Evolutionary conservation across 1,139 yeast species (phyloP), one percentile per base, ranked within the genome.

Genomic region (Yamadazyma oceani): DNA sequence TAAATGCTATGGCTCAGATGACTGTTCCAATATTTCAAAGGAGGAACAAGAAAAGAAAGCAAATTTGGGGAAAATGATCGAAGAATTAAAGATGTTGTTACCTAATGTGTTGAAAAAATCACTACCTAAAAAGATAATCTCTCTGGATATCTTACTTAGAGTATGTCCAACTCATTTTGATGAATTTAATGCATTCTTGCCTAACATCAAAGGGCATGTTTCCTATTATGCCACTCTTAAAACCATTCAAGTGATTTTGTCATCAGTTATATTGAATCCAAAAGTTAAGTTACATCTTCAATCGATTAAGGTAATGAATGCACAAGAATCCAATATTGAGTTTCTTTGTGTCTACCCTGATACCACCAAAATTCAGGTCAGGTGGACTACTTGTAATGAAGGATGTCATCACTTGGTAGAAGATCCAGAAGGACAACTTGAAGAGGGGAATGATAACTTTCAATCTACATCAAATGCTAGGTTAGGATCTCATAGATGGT

Each of bases 381-480:
- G 82, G 40, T 83, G 88, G 87, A 64, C 73, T 35, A 82, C 86
- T 1, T 81, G 87, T 49, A 52, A 61, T 14, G 72, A 73, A 19
- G 75, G 75, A 5, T 78, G 83, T 46, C 53, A 51, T 5, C 80
- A 76, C 54, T 57, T 77, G 27, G 40, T 45, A 2, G 45, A 46
- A 11, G 36, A 45, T 38, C 17, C 32, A 31, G 38, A 40, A n/a
- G 23, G 10, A 3, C 9, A n/a, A 9, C 4, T 11, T n/a, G 24
- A 17, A 9, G 11, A 13, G 11, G 17, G 32, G 13, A 21, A 27
- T n/a, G 19, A 16, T 22, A 29, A 24, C 10, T 33, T 28, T 26
- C 30, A 32, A n/a, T 59, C 68, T 21, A 74, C 67, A 14, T 62
- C 70, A 24, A 66, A 57, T 36, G 77, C 67, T 19, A 60, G 58